Evolutionary conservation across 2,329 filamentous ascomycete species (phyloP).

Genomic region (Tolypocladium inflatum): DNA sequence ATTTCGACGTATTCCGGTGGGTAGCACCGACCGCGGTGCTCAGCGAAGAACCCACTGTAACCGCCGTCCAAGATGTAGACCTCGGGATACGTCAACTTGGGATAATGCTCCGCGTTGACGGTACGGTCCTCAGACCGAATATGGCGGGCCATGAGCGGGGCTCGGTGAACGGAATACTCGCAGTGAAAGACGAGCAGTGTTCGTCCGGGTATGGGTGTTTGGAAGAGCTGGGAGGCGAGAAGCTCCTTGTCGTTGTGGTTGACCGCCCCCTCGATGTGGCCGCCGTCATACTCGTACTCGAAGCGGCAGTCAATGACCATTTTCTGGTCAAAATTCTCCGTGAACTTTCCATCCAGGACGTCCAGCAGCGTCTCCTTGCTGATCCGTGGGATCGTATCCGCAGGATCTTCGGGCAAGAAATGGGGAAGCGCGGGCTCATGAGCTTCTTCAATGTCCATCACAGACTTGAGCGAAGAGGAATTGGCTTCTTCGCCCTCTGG

Average conservation of each 20-base stretch:
- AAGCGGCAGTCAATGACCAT: slow-evolving; percentile 94
- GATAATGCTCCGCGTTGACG: slow-evolving; percentile 78
- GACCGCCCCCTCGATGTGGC: slow-evolving; percentile 85
- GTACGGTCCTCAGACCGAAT: slow-evolving; percentile 83
- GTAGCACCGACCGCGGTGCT: slow-evolving; percentile 72
- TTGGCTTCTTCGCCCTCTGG: slow-evolving; percentile 43
- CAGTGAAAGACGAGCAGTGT: slow-evolving; percentile 91
- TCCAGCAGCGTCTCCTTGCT: slow-evolving; percentile 70
- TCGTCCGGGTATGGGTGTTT: slow-evolving; percentile 53
- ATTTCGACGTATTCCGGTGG: slow-evolving; percentile 97
- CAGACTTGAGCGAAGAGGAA: slow-evolving; percentile 49
- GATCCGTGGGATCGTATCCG: slow-evolving; percentile 83
- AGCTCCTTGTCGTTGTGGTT: slow-evolving; percentile 97
- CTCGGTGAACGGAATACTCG: slow-evolving; percentile 95
- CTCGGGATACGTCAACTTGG: slow-evolving; percentile 85
- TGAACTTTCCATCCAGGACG: slow-evolving; percentile 80
- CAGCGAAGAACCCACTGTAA: slow-evolving; percentile 84
- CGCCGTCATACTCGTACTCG: slow-evolving; percentile 96
- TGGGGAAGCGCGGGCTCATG: slow-evolving; percentile 71
- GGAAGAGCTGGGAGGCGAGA: slow-evolving; percentile 70
- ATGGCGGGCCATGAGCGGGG: slow-evolving; percentile 91
- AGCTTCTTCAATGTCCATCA: slow-evolving; percentile 75
- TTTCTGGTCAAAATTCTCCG: slow-evolving; percentile 65
- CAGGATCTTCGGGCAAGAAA: slow-evolving; percentile 69
- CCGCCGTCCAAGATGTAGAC: slow-evolving; percentile 95